Percentiles rank a stretch among this genome's conserved stretches.
Evolutionary conservation across 2,329 filamentous ascomycete genomes (phyloP).

Genomic region (Tolypocladium ophioglossoides): DNA sequence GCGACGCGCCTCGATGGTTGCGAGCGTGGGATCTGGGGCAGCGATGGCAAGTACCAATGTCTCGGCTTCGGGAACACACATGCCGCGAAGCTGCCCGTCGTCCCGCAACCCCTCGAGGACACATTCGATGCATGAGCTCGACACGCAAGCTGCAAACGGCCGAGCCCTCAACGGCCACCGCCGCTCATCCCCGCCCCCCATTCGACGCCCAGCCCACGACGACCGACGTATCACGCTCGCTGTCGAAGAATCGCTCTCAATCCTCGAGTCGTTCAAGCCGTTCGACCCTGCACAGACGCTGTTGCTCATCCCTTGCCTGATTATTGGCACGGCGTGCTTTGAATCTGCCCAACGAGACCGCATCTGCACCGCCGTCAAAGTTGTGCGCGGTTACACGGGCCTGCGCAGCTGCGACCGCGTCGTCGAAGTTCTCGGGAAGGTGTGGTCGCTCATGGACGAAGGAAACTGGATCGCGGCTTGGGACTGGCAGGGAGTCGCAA

Average conservation of each 20-base stretch:
- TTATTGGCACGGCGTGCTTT: conserved; percentile 52
- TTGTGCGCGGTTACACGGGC: conserved; percentile 47
- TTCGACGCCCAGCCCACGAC: conserved; percentile 35
- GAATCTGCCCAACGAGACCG: conserved; percentile 39
- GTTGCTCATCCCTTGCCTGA: conserved; percentile 47
- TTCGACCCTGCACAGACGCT: conserved; percentile 49
- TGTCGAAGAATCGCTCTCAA: conserved; percentile 44
- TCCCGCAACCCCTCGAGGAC: conserved; percentile 25
- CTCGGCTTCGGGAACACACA: conserved; percentile 6
- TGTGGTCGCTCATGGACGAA: conserved; percentile 49
- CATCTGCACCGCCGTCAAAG: conserved; percentile 36
- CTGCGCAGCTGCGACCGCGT: conserved; percentile 47
- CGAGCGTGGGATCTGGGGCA: conserved; percentile 10
- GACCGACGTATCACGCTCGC: conserved; percentile 41
- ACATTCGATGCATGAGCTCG: conserved; percentile 28
- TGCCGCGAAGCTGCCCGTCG: conserved; percentile 19
- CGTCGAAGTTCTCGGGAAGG: conserved; percentile 41
- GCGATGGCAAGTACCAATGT: background rate
- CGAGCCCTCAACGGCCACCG: conserved; percentile 4
- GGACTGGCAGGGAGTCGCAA: conserved; percentile 53
- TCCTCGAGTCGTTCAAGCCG: conserved; percentile 44
- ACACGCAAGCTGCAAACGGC: conserved; percentile 11
- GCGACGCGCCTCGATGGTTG: conserved; percentile 25
- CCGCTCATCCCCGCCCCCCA: conserved; percentile 33
- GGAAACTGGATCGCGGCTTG: conserved; percentile 49